phyloP scores from a whole-genome alignment of 371 early-diverging fungal species.

The Rhizomucor pusillus region DNA sequence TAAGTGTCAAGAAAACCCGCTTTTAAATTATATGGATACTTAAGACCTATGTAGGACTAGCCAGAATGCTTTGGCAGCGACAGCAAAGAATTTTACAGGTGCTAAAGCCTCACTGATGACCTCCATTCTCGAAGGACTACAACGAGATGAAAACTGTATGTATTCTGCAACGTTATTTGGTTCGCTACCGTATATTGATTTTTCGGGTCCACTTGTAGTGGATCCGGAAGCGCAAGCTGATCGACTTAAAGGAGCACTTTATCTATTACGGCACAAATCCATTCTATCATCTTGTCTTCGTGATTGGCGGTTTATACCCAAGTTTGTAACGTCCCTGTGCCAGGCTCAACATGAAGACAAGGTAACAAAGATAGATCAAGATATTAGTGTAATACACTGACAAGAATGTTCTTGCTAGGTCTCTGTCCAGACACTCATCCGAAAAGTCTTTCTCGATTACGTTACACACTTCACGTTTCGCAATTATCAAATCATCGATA shows the following conservation, averaged over 20 bases:
- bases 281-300: slow-evolving; percentile 57
- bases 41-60: slow-evolving; percentile 32
- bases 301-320: slow-evolving; percentile 63
- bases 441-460: slow-evolving; percentile 65
- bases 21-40: not conserved
- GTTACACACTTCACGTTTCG: slow-evolving; percentile 24
- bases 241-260: slow-evolving; percentile 79
- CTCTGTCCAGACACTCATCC: slow-evolving; percentile 69
- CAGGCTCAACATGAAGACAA: slow-evolving; percentile 79
- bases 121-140: slow-evolving; percentile 54
- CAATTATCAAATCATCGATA: not conserved
- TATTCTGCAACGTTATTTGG: no score
- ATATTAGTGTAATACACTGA: not conserved
- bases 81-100: slow-evolving; percentile 56
- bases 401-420: slow-evolving; percentile 27
- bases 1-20: not conserved
- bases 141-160: slow-evolving; percentile 35
- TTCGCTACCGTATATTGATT: not conserved
- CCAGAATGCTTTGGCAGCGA: slow-evolving; percentile 56
- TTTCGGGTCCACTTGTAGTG: slow-evolving; percentile 1
- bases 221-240: slow-evolving; percentile 45
- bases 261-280: slow-evolving; percentile 55
- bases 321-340: slow-evolving; percentile 62
- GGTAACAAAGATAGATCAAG: slow-evolving; percentile 15
- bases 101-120: slow-evolving; percentile 58